Evolutionary conservation across 1,139 yeast genomes (phyloP).

Genomic region (Geotrichum cucujoidarum): DNA sequence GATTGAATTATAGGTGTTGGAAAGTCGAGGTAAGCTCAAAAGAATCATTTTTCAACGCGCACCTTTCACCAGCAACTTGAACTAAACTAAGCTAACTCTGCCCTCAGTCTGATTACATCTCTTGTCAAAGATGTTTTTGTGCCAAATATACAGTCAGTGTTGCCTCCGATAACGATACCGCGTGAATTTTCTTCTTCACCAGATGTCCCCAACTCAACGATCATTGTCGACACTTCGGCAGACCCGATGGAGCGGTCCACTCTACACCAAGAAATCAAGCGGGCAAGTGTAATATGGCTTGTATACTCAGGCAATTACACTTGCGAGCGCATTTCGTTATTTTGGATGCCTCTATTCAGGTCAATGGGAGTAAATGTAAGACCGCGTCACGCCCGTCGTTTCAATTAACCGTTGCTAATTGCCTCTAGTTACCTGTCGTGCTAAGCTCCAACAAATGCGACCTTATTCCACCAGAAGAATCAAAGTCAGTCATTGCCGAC

Average conservation of each 20-base stretch:
- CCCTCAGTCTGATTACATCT: slow-evolving; percentile 59
- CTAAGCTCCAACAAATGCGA: slow-evolving; percentile 84
- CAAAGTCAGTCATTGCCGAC: slow-evolving; percentile 44
- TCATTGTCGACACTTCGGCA: slow-evolving; percentile 74
- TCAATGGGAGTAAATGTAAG: slow-evolving; percentile 75
- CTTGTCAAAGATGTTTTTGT: slow-evolving; percentile 75
- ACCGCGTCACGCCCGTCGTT: background rate
- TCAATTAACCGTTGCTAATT: no score
- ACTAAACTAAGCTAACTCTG: background rate
- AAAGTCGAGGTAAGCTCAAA: slow-evolving; percentile 45
- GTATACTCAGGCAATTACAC: slow-evolving; percentile 92
- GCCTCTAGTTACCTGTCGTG: slow-evolving; percentile 60
- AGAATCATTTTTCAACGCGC: background rate
- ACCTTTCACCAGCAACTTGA: background rate
- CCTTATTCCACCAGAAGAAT: slow-evolving; percentile 33
- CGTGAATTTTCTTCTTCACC: slow-evolving; percentile 55
- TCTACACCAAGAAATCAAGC: slow-evolving; percentile 68
- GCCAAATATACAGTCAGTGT: slow-evolving; percentile 65
- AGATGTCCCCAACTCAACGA: slow-evolving; percentile 58
- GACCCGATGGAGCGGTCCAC: slow-evolving; percentile 48
- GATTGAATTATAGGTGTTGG: slow-evolving; percentile 52
- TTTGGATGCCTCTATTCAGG: slow-evolving; percentile 91
- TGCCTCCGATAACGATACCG: slow-evolving; percentile 81
- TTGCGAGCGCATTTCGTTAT: slow-evolving; percentile 80
- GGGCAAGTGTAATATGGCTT: slow-evolving; percentile 88